Evolutionary conservation across 2,329 filamentous ascomycete genomes (phyloP), one percentile per base, ranked within the genome.

Genomic region (Paracamarosporium sp.): DNA sequence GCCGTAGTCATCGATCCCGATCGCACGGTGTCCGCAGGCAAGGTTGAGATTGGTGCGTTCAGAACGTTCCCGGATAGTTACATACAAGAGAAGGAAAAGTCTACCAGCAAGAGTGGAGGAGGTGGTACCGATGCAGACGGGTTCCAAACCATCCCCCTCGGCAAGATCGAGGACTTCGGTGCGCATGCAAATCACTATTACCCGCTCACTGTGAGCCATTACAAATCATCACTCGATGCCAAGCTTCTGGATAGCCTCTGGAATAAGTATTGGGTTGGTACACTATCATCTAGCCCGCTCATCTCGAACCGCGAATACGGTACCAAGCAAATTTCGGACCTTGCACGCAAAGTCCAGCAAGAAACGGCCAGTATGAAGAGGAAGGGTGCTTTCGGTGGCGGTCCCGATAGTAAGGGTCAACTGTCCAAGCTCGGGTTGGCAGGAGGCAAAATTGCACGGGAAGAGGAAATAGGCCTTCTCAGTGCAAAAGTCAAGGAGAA

Each of bases 191-290:
- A 87, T 74, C 88, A 90, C 54, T 99, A 99, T 81, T 99, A 99
- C 78, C 85, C 90, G 13, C 85, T 99, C 5, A 91, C 96, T 60
- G 91, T 98, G 13, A 92, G 92, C 30, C 92, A 96, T 78, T 99
- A 92, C 85, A 98, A 98, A 81, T 95, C 91, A 62, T 90, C 90
- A 0, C 88, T 99, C 27, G 95, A 99, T 78, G 85, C 88, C 1
- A 90, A 93, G 68, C 84, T 99, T 24, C 83, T 99, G 5, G 92
- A 96, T 71, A 85, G 92, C 50, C 83, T 99, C 28, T 98, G 95
- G 95, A 97, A 97, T 82, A 98, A 98, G 78, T 99, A 99, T 82
- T 97, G 93, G 95, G 93, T 97, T 31, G 91, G 96, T 72, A 99
- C 95, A 5, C 85, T 99, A 20, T 96, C 92, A 30, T 92, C 96